A percentile compares a stretch with the other conserved stretches of the same genome.
Evolutionary conservation across 2,329 filamentous ascomycete genomes (phyloP).

Genomic region (Diaporthe humulicola): DNA sequence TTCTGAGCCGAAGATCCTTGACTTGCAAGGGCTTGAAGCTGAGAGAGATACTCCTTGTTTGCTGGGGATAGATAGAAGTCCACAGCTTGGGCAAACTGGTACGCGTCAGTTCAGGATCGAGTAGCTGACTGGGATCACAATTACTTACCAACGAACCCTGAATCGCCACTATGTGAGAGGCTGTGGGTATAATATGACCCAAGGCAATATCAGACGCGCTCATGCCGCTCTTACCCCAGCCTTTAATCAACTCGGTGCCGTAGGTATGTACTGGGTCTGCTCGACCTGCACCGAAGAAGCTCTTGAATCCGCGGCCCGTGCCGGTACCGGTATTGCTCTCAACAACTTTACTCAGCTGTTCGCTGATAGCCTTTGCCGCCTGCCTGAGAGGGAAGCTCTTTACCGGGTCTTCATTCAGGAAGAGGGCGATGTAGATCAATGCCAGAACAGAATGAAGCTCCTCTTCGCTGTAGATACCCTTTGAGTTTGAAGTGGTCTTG

Average conservation of each 20-base stretch:
- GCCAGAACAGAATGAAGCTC: conserved; percentile 74
- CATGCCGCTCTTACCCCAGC: conserved; percentile 73
- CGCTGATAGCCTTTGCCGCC: conserved; percentile 67
- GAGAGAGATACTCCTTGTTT: conserved; percentile 67
- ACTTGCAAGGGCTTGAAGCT: conserved; percentile 72
- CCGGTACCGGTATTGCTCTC: conserved; percentile 75
- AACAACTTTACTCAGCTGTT: conserved; percentile 71
- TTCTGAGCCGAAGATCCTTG: conserved; percentile 67
- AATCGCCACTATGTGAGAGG: conserved; percentile 76
- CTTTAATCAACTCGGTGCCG: conserved; percentile 75
- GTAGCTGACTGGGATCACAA: conserved; percentile 40
- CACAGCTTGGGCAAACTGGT: conserved; percentile 77
- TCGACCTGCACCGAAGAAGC: conserved; percentile 65
- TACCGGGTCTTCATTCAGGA: conserved; percentile 75
- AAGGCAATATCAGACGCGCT: conserved; percentile 76
- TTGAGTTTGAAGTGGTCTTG: conserved; percentile 71
- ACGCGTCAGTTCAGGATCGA: not conserved
- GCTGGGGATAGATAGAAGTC: conserved; percentile 78
- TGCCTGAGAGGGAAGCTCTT: conserved; percentile 76
- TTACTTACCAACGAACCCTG: conserved; percentile 74
- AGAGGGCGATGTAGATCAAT: conserved; percentile 75
- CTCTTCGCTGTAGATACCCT: conserved; percentile 68
- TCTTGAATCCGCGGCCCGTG: conserved; percentile 59
- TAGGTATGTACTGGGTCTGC: conserved; percentile 71
- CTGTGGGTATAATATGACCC: conserved; percentile 77